Evolutionary conservation across 768 basidiomycete species (phyloP).

Genomic region (Dictyophora rubrovolvata): DNA sequence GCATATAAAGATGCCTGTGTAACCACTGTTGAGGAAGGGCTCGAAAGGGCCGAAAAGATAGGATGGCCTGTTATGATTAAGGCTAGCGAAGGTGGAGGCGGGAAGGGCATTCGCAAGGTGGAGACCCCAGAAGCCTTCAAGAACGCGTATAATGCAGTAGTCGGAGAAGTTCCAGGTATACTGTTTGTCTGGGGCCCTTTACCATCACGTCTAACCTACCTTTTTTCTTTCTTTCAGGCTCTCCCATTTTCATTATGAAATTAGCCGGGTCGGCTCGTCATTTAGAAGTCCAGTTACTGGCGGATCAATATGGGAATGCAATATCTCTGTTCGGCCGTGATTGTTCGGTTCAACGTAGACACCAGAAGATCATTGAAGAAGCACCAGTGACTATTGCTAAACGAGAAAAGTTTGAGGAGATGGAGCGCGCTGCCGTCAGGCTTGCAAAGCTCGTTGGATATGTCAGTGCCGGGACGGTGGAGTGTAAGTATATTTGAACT

Average conservation of each 20-base stretch:
- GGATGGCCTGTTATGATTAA: slow-evolving; percentile 99
- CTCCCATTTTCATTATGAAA: slow-evolving; percentile 99
- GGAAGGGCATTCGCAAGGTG: slow-evolving; percentile 97
- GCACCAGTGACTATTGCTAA: slow-evolving; percentile 97
- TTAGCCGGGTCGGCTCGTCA: slow-evolving; percentile 96
- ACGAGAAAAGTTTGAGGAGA: slow-evolving; percentile 84
- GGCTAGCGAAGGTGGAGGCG: slow-evolving; percentile 97
- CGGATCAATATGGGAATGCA: slow-evolving; percentile 98
- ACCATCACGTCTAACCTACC: neutral
- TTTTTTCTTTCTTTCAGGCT: slow-evolving; percentile 38
- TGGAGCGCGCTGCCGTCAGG: slow-evolving; percentile 99
- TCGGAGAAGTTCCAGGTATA: slow-evolving; percentile 91
- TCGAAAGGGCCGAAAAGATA: slow-evolving; percentile 74
- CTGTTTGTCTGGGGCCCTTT: neutral
- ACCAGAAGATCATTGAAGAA: slow-evolving; percentile 99
- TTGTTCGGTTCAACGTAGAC: slow-evolving; percentile 97
- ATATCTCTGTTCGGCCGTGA: slow-evolving; percentile 99
- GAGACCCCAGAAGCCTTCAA: slow-evolving; percentile 80
- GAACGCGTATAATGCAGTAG: slow-evolving; percentile 88
- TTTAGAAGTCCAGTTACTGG: slow-evolving; percentile 94
- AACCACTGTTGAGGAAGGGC: slow-evolving; percentile 75
- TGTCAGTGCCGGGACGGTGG: slow-evolving; percentile 96
- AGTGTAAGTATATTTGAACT: slow-evolving; percentile 49
- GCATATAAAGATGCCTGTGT: slow-evolving; percentile 88
- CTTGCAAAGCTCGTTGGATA: slow-evolving; percentile 98